Conservation (phyloP, 495 filamentous ascomycete genomes). For the Penicillium antarcticum region DNA sequence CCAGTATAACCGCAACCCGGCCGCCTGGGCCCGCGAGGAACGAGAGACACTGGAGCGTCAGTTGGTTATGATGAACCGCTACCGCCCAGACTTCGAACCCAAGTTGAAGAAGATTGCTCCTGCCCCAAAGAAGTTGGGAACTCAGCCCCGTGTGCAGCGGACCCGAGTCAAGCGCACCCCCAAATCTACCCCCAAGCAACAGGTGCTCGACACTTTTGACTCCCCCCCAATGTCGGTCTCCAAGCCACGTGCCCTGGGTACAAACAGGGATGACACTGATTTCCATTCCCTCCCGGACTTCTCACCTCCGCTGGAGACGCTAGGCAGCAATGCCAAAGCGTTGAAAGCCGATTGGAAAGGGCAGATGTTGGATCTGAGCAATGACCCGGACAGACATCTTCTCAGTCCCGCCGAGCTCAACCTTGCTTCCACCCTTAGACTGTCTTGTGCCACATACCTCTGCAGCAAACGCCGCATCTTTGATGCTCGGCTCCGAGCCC, state of each 20-base stretch:
- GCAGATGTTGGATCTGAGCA: constrained; percentile 70
- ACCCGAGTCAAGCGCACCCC: constrained; percentile 45
- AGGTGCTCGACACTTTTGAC: constrained; percentile 42
- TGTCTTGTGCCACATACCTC: constrained; percentile 88
- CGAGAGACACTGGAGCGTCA: constrained; percentile 54
- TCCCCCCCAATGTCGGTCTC: constrained; percentile 30
- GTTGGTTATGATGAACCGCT: constrained; percentile 43
- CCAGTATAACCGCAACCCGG: constrained; percentile 55
- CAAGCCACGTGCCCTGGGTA: constrained; percentile 44
- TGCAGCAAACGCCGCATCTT: constrained; percentile 96
- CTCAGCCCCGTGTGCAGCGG: constrained; percentile 30
- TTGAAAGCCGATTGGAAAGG: constrained; percentile 90
- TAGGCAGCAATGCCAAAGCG: constrained; percentile 60
- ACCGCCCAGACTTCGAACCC: constrained; percentile 26
- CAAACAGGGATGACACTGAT: constrained; percentile 81
- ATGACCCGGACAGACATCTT: constrained; percentile 72
- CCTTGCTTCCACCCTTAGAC: constrained; percentile 75
- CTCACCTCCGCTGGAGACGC: constrained; percentile 67
- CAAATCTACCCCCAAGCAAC: constrained; percentile 47
- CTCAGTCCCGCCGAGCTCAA: constrained; percentile 77
- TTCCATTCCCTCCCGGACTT: constrained; percentile 75
- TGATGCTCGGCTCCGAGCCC: constrained; percentile 64
- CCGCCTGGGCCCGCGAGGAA: constrained; percentile 61
- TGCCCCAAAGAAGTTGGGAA: constrained; percentile 34
- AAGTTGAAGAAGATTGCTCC: constrained; percentile 49